Conservation (phyloP, 2,329 filamentous ascomycete species). For the Fusarium avenaceum region DNA sequence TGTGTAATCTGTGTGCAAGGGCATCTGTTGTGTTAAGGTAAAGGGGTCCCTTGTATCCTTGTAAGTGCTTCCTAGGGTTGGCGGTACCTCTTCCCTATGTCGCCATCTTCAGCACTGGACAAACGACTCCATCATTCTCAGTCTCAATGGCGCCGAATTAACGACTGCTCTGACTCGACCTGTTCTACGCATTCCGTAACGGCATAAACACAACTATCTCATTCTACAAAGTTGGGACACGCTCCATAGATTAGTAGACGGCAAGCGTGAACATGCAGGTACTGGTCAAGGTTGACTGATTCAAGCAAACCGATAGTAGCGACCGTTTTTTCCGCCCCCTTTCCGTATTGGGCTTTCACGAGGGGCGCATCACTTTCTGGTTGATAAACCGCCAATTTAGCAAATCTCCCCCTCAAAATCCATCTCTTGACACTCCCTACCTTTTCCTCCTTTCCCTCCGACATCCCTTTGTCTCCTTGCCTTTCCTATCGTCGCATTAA, state of each 20-base stretch:
- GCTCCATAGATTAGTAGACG: conserved; percentile 2
- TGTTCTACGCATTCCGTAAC: background rate
- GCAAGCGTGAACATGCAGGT: background rate
- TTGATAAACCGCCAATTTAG: conserved; percentile 33
- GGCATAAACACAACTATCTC: conserved; percentile 1
- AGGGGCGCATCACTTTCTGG: conserved; percentile 33
- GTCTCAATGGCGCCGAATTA: conserved; percentile 22
- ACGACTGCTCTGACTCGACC: conserved; percentile 25
- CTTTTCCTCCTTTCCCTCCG: conserved; percentile 25
- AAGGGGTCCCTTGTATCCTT: conserved; percentile 33
- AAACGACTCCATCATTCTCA: conserved; percentile 18
- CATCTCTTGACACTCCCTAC: conserved; percentile 25
- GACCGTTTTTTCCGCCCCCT: conserved; percentile 39
- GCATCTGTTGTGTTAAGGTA: conserved; percentile 20
- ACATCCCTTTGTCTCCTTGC: conserved; percentile 16
- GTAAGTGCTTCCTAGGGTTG: conserved; percentile 15
- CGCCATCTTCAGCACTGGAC: conserved; percentile 13
- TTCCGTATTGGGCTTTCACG: conserved; percentile 29
- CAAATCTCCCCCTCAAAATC: conserved; percentile 37
- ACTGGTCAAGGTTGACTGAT: conserved; percentile 26
- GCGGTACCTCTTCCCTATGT: conserved; percentile 15
- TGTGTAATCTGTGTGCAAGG: conserved; percentile 7
- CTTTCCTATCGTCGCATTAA: conserved; percentile 23
- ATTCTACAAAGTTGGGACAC: conserved; percentile 1
- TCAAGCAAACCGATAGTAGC: conserved; percentile 24